phyloP scores from a whole-genome alignment of 768 basidiomycete genomes.

The Tricholoma hemisulphureum region DNA sequence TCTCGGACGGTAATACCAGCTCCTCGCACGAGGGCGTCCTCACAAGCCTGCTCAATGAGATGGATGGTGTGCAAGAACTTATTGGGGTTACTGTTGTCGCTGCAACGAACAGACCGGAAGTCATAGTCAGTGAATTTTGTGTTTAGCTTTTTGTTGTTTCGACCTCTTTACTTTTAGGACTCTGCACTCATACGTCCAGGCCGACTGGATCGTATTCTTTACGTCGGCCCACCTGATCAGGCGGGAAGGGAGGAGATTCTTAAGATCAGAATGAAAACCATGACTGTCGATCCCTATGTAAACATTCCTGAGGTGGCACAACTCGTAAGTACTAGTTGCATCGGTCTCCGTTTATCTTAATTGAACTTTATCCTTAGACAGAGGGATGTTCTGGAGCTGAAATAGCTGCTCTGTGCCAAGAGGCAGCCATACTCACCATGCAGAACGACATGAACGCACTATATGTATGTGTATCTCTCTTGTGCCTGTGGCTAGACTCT shows the following conservation, averaged over 20 bases:
- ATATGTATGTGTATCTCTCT: constrained; percentile 49
- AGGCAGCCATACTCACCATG: constrained; percentile 94
- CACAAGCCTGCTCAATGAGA: constrained; percentile 92
- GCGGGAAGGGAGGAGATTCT: constrained; percentile 82
- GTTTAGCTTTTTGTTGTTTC: not conserved
- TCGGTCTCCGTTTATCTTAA: not conserved
- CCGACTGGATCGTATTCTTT: constrained; percentile 89
- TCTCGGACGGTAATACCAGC: constrained; percentile 52
- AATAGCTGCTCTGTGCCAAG: constrained; percentile 88
- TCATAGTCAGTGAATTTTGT: constrained; percentile 57
- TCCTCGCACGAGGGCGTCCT: constrained; percentile 84
- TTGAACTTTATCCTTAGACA: constrained; percentile 49
- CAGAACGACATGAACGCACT: constrained; percentile 76
- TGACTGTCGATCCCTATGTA: constrained; percentile 75
- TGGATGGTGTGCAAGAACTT: constrained; percentile 97
- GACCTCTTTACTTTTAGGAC: constrained; percentile 54
- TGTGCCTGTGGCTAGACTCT: not conserved
- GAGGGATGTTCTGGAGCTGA: constrained; percentile 97
- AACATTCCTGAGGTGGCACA: constrained; percentile 66
- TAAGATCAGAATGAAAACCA: constrained; percentile 67
- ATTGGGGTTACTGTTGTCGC: constrained; percentile 94
- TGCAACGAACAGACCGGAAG: constrained; percentile 93
- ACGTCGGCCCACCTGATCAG: constrained; percentile 89
- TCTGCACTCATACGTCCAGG: constrained; percentile 94
- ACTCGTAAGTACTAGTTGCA: constrained; percentile 47